These are phyloP conservation scores for Batrachochytrium dendrobatidis DNA, from an alignment of 371 early-diverging fungal species.

Conservation along the genomic window DNA sequence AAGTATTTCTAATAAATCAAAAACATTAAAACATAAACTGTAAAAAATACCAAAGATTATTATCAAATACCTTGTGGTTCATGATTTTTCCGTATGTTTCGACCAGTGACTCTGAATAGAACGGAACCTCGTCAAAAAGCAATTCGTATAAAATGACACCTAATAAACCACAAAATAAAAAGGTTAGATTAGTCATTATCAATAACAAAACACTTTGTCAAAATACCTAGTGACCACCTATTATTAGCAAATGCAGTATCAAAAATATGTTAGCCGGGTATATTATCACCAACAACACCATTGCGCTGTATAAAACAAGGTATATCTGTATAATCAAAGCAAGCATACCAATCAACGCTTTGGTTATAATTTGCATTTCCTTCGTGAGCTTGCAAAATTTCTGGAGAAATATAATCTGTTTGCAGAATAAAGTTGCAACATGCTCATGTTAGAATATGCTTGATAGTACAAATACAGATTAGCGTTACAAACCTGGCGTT, in stretches of 20 bases:
- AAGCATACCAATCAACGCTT: slow-evolving; percentile 49
- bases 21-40: neutral
- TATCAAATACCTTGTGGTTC: slow-evolving; percentile 36
- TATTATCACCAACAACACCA: too few species aligned
- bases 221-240: slow-evolving; percentile 43
- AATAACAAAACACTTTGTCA: neutral
- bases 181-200: neutral
- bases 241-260: neutral
- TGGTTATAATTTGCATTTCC: slow-evolving; percentile 42
- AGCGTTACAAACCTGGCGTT: slow-evolving; percentile 38
- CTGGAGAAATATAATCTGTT: slow-evolving; percentile 61
- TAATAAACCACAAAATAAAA: slow-evolving; percentile 2
- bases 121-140: slow-evolving; percentile 56
- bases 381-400: slow-evolving; percentile 50
- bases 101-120: slow-evolving; percentile 54
- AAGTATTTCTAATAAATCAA: slow-evolving; percentile 34
- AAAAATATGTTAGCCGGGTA: neutral
- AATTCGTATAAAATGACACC: slow-evolving; percentile 66
- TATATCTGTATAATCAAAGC: neutral
- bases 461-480: neutral
- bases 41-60: neutral
- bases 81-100: slow-evolving; percentile 59
- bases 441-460: neutral
- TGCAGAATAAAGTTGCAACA: neutral
- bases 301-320: too few species aligned